Evolutionary conservation across 2,329 filamentous ascomycete genomes (phyloP).

Genomic region (Talaromyces sp.): DNA sequence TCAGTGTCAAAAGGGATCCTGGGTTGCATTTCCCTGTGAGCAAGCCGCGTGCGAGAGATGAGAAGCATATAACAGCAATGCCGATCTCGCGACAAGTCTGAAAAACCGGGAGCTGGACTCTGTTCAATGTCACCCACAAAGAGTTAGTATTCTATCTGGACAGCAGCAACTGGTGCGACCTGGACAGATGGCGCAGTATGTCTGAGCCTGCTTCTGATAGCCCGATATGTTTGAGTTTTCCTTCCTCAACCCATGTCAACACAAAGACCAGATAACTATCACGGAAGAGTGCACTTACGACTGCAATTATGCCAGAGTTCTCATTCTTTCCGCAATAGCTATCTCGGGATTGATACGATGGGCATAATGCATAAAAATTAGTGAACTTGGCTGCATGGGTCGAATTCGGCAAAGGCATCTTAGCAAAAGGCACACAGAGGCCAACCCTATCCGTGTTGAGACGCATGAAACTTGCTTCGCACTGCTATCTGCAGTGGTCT

Average conservation of each 20-base stretch:
- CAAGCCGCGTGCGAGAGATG: conserved; percentile 20
- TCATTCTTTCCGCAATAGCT: background rate
- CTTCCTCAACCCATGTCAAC: background rate
- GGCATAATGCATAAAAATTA: background rate
- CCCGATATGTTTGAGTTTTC: background rate
- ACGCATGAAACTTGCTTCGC: background rate
- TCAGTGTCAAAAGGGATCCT: background rate
- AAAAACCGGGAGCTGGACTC: conserved; percentile 13
- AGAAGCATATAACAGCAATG: conserved; percentile 19
- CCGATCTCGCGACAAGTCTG: conserved; percentile 21
- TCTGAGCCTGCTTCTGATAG: background rate
- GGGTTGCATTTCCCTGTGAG: conserved; percentile 16
- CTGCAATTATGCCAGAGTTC: background rate
- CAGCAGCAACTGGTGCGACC: background rate
- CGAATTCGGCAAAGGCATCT: background rate
- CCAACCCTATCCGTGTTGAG: background rate
- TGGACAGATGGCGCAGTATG: background rate
- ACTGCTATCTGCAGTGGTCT: conserved; percentile 22
- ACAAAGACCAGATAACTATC: background rate
- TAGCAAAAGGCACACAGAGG: background rate
- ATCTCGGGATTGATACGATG: background rate
- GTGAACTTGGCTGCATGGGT: background rate
- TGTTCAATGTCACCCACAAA: conserved; percentile 21
- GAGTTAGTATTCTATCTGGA: background rate
- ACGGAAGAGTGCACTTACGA: background rate